Base-by-base conservation (phyloP, 306 rosid genomes). In the Trichosanthes truncata region DNA sequence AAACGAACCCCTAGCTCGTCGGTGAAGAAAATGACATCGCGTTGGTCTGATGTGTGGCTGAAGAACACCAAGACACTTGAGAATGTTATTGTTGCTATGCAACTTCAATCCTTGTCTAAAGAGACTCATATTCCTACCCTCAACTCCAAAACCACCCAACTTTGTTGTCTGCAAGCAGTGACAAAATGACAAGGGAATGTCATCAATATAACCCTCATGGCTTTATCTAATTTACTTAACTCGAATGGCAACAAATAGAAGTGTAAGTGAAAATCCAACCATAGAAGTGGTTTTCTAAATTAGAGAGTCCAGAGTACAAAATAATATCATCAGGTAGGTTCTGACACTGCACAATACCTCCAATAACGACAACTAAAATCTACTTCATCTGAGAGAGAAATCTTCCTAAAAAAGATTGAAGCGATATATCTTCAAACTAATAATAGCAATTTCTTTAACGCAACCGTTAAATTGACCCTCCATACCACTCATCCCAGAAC, bases 11-110 rank as follows among this genome's bases (percentile, higher is more conserved):
- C n/a, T 60, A 29, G 41, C 73, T 43, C 89, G 2, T 71, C 85
- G 3, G 36, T 55, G 84, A 86, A 84, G 84, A 86, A 75, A 75
- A 79, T 73, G 67, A 25, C 80, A 0, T 41, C 86, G 11, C 79
- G 84, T 29, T 93, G 97, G 98, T 89, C 98, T 0, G 91, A 89
- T 65, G 12, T 90, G 73, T 88, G 92, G 92, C 76, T 88, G 41
- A 91, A 91, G 80, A 87, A 86, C 83, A 76, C 84, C 43, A 84
- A 88, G 40, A 78, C 90, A 2, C 84, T 92, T 52, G 83, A 82
- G 74, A 82, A 84, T 46, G 85, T 90, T 55, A 82, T 92, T 46
- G 81, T 80, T 45, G 88, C 96, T 2, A 89, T 93, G 97, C 86
- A 90, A 7, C 89, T 92, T 15, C 90, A 82, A 21, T 74, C 97